These are phyloP conservation scores for Ogataea philodendri DNA, from an alignment of 805 yeast genomes.

Conservation along the genomic window DNA sequence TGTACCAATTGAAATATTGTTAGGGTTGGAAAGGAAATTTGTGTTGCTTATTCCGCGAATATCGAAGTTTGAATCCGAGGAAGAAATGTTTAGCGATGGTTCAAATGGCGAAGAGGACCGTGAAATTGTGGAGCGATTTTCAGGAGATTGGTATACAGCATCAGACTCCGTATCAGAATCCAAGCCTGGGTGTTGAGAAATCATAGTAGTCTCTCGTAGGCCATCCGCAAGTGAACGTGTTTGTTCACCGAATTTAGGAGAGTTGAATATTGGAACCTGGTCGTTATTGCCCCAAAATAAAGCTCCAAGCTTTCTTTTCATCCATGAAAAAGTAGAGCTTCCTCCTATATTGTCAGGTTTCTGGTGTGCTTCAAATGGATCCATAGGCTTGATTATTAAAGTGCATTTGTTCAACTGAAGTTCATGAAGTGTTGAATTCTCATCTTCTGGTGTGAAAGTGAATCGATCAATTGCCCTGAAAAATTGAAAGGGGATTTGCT, in stretches of 20 bases:
- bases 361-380: conserved; percentile 25
- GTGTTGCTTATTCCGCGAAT: conserved; percentile 23
- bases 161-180: conserved; percentile 24
- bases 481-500: conserved; percentile 49
- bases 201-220: neutral
- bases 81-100: conserved; percentile 21
- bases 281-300: conserved; percentile 10
- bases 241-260: too few relatives aligned
- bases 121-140: conserved; percentile 20
- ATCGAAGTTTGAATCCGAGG: conserved; percentile 27
- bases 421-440: conserved; percentile 48
- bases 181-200: conserved; percentile 7
- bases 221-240: too few relatives aligned
- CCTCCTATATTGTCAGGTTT: conserved; percentile 13
- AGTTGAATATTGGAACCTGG: too few relatives aligned
- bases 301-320: conserved; percentile 22
- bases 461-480: conserved; percentile 56
- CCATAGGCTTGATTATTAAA: conserved; percentile 63
- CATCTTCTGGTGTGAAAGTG: conserved; percentile 62
- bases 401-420: conserved; percentile 69
- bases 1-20: conserved; percentile 1
- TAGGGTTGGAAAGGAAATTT: conserved; percentile 10
- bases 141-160: conserved; percentile 29
- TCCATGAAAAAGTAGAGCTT: conserved; percentile 26
- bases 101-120: conserved; percentile 23